Conservation (phyloP, 2,329 filamentous ascomycete genomes). For the Penicillium sp. region DNA sequence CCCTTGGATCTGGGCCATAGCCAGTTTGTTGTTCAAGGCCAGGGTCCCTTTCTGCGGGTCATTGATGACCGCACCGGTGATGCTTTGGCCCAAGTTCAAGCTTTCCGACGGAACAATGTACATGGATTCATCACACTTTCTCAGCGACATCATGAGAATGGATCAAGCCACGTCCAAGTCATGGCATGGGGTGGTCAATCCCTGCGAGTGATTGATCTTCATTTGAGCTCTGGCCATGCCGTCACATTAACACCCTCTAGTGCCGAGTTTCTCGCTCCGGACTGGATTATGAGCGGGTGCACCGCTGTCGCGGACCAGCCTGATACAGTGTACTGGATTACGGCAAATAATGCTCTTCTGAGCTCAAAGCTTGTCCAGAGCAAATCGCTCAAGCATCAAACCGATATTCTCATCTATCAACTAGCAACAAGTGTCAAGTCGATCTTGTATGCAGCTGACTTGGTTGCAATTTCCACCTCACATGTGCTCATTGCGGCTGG, state of each 20-base stretch:
- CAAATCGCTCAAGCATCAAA: slow-evolving; percentile 16
- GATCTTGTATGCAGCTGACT: slow-evolving; percentile 80
- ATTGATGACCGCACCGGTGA: slow-evolving; percentile 34
- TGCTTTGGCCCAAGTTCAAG: slow-evolving; percentile 28
- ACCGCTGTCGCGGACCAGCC: slow-evolving; percentile 24
- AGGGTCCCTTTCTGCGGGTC: slow-evolving; percentile 38
- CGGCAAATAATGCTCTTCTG: slow-evolving; percentile 81
- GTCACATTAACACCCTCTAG: slow-evolving; percentile 30
- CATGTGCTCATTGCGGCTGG: slow-evolving; percentile 76
- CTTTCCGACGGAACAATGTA: slow-evolving; percentile 39
- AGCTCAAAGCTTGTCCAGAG: slow-evolving; percentile 41
- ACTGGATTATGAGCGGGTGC: slow-evolving; percentile 75
- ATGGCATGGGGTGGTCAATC: slow-evolving; percentile 70
- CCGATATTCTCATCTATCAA: slow-evolving; percentile 33
- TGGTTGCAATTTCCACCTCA: slow-evolving; percentile 59
- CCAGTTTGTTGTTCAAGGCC: slow-evolving; percentile 38
- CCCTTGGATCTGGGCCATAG: slow-evolving; percentile 27
- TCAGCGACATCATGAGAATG: slow-evolving; percentile 10
- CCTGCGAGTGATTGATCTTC: slow-evolving; percentile 45
- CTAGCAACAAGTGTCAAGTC: slow-evolving; percentile 62
- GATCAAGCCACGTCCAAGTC: slow-evolving; percentile 19
- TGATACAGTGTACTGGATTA: slow-evolving; percentile 61
- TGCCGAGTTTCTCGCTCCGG: slow-evolving; percentile 53
- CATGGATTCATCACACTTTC: slow-evolving; percentile 38
- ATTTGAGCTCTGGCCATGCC: slow-evolving; percentile 21